Conservation (phyloP, 2,329 filamentous ascomycete species). For the Trichoderma brevicompactum region DNA sequence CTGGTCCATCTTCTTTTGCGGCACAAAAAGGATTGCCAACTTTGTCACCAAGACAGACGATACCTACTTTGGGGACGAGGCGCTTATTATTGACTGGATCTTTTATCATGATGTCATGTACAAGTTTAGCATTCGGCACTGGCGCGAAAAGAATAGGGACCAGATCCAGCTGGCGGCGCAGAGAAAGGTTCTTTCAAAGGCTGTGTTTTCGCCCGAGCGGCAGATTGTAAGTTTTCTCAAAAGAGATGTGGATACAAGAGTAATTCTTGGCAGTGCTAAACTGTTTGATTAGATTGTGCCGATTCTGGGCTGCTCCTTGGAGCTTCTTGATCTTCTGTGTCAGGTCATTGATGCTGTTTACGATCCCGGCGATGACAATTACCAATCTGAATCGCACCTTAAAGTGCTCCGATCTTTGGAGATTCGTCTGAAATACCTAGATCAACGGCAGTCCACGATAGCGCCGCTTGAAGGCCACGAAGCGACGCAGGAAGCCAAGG, state of each 20-base stretch:
- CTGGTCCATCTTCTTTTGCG: slow-evolving; percentile 28
- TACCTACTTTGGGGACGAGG: slow-evolving; percentile 18
- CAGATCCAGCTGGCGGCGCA: slow-evolving; percentile 17
- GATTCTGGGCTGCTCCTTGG: slow-evolving; percentile 26
- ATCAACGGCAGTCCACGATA: slow-evolving; percentile 11
- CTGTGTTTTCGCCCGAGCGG: slow-evolving; percentile 26
- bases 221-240: slow-evolving; percentile 25
- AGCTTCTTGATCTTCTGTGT: slow-evolving; percentile 23
- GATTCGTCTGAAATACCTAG: slow-evolving; percentile 11
- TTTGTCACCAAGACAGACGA: slow-evolving; percentile 7
- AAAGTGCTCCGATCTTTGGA: slow-evolving; percentile 8
- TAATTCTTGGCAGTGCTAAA: no score
- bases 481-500: neutral
- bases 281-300: neutral
- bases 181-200: slow-evolving; percentile 23
- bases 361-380: neutral
- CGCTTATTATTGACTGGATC: slow-evolving; percentile 27
- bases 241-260: no score
- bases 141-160: slow-evolving; percentile 7
- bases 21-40: slow-evolving; percentile 23
- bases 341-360: slow-evolving; percentile 18
- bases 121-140: slow-evolving; percentile 29
- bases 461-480: neutral
- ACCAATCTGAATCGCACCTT: slow-evolving; percentile 7
- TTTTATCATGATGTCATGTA: slow-evolving; percentile 29